These are phyloP conservation scores for Atkinsonella hypoxylon DNA, from an alignment of 2,329 filamentous ascomycete genomes.

Conservation along the genomic window DNA sequence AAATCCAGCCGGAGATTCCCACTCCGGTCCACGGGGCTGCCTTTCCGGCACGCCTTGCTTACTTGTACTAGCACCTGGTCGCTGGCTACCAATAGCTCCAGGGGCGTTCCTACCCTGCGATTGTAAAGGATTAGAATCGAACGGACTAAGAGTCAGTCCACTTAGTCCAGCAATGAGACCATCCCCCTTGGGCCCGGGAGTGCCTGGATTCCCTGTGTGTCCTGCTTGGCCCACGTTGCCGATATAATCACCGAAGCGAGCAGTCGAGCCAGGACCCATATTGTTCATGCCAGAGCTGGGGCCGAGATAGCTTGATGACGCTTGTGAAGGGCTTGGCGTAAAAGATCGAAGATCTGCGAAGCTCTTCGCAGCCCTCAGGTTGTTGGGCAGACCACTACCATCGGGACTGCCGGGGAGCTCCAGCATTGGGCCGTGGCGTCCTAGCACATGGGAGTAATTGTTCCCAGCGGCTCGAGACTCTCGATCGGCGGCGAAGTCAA, in stretches of 20 bases:
- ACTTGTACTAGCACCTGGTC: constrained; percentile 37
- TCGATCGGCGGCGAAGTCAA: constrained; percentile 80
- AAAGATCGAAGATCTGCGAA: constrained; percentile 93
- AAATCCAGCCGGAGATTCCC: constrained; percentile 44
- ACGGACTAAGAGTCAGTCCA: constrained; percentile 39
- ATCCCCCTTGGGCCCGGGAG: constrained; percentile 27
- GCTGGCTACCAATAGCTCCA: constrained; percentile 54
- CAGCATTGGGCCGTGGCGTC: constrained; percentile 74
- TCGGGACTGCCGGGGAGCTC: constrained; percentile 75
- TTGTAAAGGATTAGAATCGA: constrained; percentile 31
- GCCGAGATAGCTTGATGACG: constrained; percentile 62
- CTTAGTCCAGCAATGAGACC: constrained; percentile 36
- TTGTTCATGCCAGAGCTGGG: constrained; percentile 38
- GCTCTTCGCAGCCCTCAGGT: constrained; percentile 86
- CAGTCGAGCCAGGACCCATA: constrained; percentile 28
- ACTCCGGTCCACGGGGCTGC: constrained; percentile 53
- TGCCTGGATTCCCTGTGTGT: constrained; percentile 23
- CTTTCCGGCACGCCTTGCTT: constrained; percentile 41
- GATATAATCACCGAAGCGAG: constrained; percentile 35
- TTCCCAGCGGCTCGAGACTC: constrained; percentile 53
- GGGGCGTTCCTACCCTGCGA: constrained; percentile 33
- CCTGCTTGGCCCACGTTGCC: constrained; percentile 24
- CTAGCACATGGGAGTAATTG: constrained; percentile 60
- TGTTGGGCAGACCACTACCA: constrained; percentile 51
- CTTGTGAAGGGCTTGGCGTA: constrained; percentile 83